These are phyloP conservation scores for Penicillium glabrum DNA, from an alignment of 2,329 filamentous ascomycete species.

Conservation along the genomic window DNA sequence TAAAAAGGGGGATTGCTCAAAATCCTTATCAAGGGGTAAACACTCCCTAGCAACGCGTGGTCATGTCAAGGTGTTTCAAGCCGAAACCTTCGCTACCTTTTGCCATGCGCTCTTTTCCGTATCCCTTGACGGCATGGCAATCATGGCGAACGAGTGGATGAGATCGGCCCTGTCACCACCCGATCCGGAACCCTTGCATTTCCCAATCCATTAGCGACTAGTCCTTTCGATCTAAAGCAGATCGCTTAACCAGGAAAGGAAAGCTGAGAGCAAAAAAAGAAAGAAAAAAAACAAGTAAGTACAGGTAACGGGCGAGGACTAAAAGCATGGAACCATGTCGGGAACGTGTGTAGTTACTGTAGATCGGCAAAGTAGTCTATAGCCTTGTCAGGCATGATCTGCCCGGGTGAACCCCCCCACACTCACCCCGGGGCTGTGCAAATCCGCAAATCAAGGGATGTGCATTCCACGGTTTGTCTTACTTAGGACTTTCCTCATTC, in stretches of 20 bases:
- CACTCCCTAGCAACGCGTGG: conserved; percentile 11
- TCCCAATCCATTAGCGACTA: not conserved
- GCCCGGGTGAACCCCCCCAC: conserved; percentile 11
- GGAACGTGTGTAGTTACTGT: not conserved
- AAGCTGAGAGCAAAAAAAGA: not conserved
- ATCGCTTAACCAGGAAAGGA: not conserved
- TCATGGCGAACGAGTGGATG: not conserved
- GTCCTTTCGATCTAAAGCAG: not conserved
- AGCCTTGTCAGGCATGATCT: not conserved
- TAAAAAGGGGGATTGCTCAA: not conserved
- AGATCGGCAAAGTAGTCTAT: not conserved
- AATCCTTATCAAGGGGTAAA: not conserved
- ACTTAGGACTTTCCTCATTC: not conserved
- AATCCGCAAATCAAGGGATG: conserved; percentile 28
- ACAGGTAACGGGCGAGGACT: not conserved
- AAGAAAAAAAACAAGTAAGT: no score
- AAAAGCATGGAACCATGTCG: not conserved
- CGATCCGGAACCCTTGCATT: conserved; percentile 10
- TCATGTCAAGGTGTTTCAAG: conserved; percentile 7
- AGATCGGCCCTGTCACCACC: conserved; percentile 15
- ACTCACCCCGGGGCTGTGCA: conserved; percentile 18
- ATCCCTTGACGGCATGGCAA: conserved; percentile 18
- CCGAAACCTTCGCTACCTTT: not conserved
- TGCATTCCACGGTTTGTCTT: conserved; percentile 21
- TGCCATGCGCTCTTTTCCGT: not conserved